phyloP scores from a whole-genome alignment of 441 rosid species.

The Gossypium davidsonii region DNA sequence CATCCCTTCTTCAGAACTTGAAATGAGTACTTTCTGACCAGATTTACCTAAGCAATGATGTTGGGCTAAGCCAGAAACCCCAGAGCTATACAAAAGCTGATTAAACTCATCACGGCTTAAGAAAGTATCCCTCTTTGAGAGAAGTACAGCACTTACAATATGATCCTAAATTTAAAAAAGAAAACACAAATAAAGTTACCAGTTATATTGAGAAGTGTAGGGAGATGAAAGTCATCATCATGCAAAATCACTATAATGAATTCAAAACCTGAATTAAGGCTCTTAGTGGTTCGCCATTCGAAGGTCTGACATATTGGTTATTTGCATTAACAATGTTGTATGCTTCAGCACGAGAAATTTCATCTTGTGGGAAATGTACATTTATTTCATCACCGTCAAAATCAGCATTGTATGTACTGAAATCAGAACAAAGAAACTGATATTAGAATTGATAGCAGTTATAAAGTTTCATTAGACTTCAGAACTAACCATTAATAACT shows the following conservation, averaged over 20 bases:
- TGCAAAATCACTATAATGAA: slow-evolving; percentile 7
- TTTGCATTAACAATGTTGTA: slow-evolving; percentile 98
- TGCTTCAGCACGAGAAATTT: slow-evolving; percentile 98
- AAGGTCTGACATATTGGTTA: slow-evolving; percentile 92
- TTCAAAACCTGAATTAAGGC: slow-evolving; percentile 82
- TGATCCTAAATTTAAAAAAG: slow-evolving; percentile 66
- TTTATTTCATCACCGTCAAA: slow-evolving; percentile 99
- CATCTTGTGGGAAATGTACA: slow-evolving; percentile 99
- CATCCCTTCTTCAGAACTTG: slow-evolving; percentile 46
- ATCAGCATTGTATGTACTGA: slow-evolving; percentile 98
- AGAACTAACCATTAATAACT: neutral
- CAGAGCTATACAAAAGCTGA: slow-evolving; percentile 86
- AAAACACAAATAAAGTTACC: neutral
- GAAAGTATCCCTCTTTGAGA: slow-evolving; percentile 89
- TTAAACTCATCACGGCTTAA: slow-evolving; percentile 58
- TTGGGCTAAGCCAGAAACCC: slow-evolving; percentile 46
- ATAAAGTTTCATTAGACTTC: neutral
- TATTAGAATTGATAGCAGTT: neutral
- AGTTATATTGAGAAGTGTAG: slow-evolving; percentile 15
- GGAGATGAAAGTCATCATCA: neutral
- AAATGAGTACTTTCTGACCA: slow-evolving; percentile 61
- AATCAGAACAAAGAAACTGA: neutral
- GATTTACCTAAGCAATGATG: slow-evolving; percentile 45
- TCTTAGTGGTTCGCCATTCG: slow-evolving; percentile 90
- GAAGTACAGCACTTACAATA: slow-evolving; percentile 79